Conservation (phyloP, 345 rosid species). For the Eutrema yunnanense region DNA sequence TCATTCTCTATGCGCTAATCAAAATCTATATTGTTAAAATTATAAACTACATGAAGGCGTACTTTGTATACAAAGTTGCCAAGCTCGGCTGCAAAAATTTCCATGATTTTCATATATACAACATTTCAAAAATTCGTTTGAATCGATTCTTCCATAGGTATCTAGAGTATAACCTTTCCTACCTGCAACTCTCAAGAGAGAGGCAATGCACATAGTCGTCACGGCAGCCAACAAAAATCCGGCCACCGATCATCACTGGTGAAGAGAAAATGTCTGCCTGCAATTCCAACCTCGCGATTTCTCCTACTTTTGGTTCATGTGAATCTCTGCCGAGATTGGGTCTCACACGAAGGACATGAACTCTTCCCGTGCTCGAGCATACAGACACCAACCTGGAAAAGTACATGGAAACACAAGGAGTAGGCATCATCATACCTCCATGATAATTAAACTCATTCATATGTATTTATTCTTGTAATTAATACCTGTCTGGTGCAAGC, state of each 20-base stretch:
- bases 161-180: not conserved
- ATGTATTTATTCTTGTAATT: not conserved
- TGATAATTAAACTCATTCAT: not conserved
- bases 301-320: constrained; percentile 39
- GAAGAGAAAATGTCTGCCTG: constrained; percentile 81
- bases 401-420: not conserved
- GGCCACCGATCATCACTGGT: constrained; percentile 88
- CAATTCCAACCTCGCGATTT: constrained; percentile 49
- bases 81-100: too few relatives aligned
- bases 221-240: constrained; percentile 83
- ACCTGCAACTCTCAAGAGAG: constrained; percentile 29
- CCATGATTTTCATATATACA: too few relatives aligned
- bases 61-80: too few relatives aligned
- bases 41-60: too few relatives aligned
- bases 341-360: constrained; percentile 47
- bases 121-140: too few relatives aligned
- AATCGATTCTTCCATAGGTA: not conserved
- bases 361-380: constrained; percentile 61
- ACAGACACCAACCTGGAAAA: constrained; percentile 69
- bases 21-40: too few relatives aligned
- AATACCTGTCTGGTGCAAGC: constrained; percentile 52
- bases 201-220: constrained; percentile 76
- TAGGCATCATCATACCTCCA: not conserved
- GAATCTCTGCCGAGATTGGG: constrained; percentile 15
- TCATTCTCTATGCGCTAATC: too few relatives aligned